Evolutionary conservation across 164 flowering plant genomes (phyloP), one percentile per base, ranked within the genome.

Genomic region (Nelumbo lutea): DNA sequence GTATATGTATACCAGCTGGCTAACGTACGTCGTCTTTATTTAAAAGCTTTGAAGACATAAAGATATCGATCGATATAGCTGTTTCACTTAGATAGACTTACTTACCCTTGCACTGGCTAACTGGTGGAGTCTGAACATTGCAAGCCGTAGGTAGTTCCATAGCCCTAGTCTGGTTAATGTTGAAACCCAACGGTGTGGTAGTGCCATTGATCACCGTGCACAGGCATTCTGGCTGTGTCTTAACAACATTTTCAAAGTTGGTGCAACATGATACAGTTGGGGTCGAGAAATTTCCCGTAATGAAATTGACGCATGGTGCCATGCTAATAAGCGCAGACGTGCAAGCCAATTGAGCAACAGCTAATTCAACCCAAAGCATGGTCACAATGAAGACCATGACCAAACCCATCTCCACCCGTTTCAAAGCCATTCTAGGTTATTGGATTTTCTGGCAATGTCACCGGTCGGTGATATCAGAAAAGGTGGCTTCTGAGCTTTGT

Each of bases 191-290:
- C 0, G 85, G 67, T 0, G 88, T 66, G 3, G 80, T 86, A 15
- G 84, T 84, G 27, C 81, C 83, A 63, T 78, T 83, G 9, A 88
- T 86, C 45, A 83, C 83, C 74, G 76, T 53, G 65, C 96, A 88
- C 73, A 91, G 77, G 76, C 96, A 91, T 66, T 75, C 76, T 38
- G 92, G 86, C 59, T 81, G 80, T 0, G 88, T 77, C 10, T 71
- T 68, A 47, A 90, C 92, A 11, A 88, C 90, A 51, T 56, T 81
- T 14, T 86, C 70, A 7, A 91, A 90, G 79, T 87, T 91, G 2
- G 86, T 44, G 84, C 95, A 89, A 82, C 97, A 91, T 1, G 78
- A 73, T 4, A 86, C 58, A n/a, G 88, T 78, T 2, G 95, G 95
- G 45, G 85, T 71, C 9, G 93, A 81, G 4, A 91, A 76, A 75